Evolutionary conservation across 2,329 filamentous ascomycete species (phyloP), one percentile per base, ranked within the genome.

Genomic region (Eutypella sp.): DNA sequence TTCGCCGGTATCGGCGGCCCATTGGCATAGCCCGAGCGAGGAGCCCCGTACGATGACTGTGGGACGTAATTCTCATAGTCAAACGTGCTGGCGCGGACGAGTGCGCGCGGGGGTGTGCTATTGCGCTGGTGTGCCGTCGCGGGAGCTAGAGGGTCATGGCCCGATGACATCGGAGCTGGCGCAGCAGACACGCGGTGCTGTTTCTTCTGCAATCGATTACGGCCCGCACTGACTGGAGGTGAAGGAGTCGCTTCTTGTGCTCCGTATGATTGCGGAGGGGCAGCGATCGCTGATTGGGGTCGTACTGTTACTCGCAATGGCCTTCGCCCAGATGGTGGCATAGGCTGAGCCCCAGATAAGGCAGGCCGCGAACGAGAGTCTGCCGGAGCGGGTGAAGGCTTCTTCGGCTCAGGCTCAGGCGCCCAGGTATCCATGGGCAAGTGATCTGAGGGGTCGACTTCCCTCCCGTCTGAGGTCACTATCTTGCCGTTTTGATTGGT

Each of bases 381-480:
- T 62, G 57, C 10, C 44, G 22, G 18, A 49, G 31, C 29, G 52
- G 49, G 7, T 22, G 40, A 40, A 7, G 56, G 54, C n/a, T 68
- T 70, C 59, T 83, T 85, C 19, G 76, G 74, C 54, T 87, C 84
- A 0, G 86, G 86, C 57, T 90, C 86, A 0, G 86, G 85, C 2
- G 86, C 86, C 85, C 85, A 90, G 1, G 81, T 81, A 45, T 87
- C 82, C 61, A 89, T 79, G 0, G 87, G 87, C 13, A 91, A 72
- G 59, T 91, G 87, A 63, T 92, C 87, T 1, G 85, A 89, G 1
- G 87, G 87, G 58, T 92, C 87, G 45, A 92, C 78, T 57, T 89
- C 84, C 45, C 84, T 76, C 6, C 87, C 87, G 59, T 89, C 85
- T 51, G 86, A 76, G 1, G 81, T 85, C 44, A 90, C 82, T 49